Conservation (phyloP, 805 yeast species). For the Yarrowia divulgata region DNA sequence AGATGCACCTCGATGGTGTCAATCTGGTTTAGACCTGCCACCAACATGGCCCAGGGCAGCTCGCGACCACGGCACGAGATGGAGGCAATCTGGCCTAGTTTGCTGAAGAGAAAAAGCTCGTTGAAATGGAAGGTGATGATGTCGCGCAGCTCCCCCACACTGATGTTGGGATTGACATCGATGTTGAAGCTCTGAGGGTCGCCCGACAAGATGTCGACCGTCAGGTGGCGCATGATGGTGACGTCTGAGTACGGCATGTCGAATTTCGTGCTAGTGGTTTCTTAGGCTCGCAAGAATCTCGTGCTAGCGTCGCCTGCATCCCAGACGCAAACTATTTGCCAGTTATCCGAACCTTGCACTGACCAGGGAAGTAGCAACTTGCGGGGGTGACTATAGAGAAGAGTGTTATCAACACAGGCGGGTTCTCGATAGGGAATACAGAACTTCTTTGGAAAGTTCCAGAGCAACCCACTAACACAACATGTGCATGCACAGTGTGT, state of each 20-base stretch:
- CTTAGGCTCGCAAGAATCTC: conserved; percentile 1
- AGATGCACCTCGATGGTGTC: conserved; percentile 19
- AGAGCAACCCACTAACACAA: not conserved
- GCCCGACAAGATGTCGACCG: conserved; percentile 10
- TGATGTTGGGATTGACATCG: conserved; percentile 4
- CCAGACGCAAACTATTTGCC: not conserved
- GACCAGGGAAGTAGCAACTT: not conserved
- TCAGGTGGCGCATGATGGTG: conserved; percentile 19
- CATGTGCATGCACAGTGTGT: no score
- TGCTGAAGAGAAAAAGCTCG: conserved; percentile 22
- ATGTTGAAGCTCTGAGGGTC: conserved; percentile 29
- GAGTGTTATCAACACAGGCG: not conserved
- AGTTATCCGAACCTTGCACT: conserved; percentile 10
- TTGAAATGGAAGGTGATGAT: conserved; percentile 19
- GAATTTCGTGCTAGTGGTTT: not conserved
- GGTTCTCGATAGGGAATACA: no score
- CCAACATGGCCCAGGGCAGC: conserved; percentile 21
- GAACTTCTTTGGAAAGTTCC: not conserved
- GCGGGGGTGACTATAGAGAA: not conserved
- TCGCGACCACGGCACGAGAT: not conserved
- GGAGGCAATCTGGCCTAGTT: conserved; percentile 7
- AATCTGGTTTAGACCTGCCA: conserved; percentile 23
- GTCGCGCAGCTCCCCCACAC: conserved; percentile 1
- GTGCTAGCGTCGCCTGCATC: not conserved
- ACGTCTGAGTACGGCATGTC: conserved; percentile 17